Percentiles rank a stretch among this genome's conserved stretches.
phyloP scores from a whole-genome alignment of 2,329 filamentous ascomycete species.

The Neoscytalidium dimidiatum region DNA sequence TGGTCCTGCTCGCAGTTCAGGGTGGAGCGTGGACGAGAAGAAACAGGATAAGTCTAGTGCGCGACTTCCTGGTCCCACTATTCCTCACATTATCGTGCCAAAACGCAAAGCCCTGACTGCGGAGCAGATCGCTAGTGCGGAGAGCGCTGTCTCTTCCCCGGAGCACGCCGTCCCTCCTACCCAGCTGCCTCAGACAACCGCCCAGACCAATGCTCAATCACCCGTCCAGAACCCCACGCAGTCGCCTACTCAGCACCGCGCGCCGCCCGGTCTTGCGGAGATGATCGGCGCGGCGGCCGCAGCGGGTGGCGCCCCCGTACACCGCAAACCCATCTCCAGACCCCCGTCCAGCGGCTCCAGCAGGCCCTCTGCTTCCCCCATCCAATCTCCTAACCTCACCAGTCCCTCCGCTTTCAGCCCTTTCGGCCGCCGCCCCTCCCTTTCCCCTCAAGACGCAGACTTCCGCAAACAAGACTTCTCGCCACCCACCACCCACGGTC shows the following conservation, averaged over 20 bases:
- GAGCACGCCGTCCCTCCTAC: neutral
- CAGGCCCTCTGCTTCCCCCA: slow-evolving; percentile 21
- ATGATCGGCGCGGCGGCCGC: slow-evolving; percentile 17
- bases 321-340: slow-evolving; percentile 26
- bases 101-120: slow-evolving; percentile 48
- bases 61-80: slow-evolving; percentile 32
- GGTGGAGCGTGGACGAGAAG: slow-evolving; percentile 30
- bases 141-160: slow-evolving; percentile 14
- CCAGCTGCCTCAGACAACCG: neutral
- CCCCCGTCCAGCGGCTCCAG: slow-evolving; percentile 22
- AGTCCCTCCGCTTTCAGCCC: neutral
- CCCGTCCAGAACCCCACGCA: slow-evolving; percentile 8
- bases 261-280: slow-evolving; percentile 26
- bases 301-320: slow-evolving; percentile 22
- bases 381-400: slow-evolving; percentile 11
- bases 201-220: too few relatives aligned
- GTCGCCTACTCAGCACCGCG: neutral
- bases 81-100: slow-evolving; percentile 40
- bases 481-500: neutral
- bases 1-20: slow-evolving; percentile 17
- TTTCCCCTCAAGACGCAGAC: slow-evolving; percentile 18
- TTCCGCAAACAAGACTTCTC: slow-evolving; percentile 6
- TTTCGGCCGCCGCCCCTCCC: slow-evolving; percentile 19
- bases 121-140: slow-evolving; percentile 43
- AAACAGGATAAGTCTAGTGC: slow-evolving; percentile 28